Evolutionary conservation across 2,329 filamentous ascomycete species (phyloP).

Genomic region (Colletotrichum sp.): DNA sequence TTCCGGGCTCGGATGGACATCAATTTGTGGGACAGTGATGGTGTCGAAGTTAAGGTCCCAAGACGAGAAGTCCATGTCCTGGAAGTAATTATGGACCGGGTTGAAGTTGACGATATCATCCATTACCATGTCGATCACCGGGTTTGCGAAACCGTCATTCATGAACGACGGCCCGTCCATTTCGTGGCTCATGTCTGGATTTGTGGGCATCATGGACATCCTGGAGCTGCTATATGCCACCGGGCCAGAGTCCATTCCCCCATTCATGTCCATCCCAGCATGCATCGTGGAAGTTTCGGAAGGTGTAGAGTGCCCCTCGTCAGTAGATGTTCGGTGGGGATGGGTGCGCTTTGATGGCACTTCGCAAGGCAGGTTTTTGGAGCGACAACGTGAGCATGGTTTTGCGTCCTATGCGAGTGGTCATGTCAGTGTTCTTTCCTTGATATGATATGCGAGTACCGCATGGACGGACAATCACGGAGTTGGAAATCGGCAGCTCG

Average conservation of each 20-base stretch:
- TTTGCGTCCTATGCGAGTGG: constrained; percentile 1
- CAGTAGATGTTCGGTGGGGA: background rate
- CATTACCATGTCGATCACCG: constrained; percentile 11
- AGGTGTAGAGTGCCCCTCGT: constrained; percentile 1
- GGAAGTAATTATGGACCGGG: constrained; percentile 30
- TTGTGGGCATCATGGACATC: background rate
- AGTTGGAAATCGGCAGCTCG: background rate
- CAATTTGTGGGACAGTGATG: constrained; percentile 31
- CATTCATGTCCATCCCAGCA: background rate
- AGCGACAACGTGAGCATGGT: constrained; percentile 14
- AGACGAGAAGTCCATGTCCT: constrained; percentile 35
- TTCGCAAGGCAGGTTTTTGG: constrained; percentile 14
- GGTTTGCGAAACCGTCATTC: constrained; percentile 5
- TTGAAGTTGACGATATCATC: constrained; percentile 29
- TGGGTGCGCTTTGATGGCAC: constrained; percentile 12
- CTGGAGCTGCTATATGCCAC: background rate
- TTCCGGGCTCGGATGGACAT: constrained; percentile 31
- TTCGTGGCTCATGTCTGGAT: background rate
- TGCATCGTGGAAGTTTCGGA: constrained; percentile 19
- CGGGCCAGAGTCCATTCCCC: background rate
- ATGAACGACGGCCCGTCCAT: constrained; percentile 4
- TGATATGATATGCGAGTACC: background rate
- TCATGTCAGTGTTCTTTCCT: background rate
- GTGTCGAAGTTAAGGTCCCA: constrained; percentile 37
- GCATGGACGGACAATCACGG: background rate